Conservation (phyloP, 257 asterid genomes). For the Scutellaria barbata region DNA sequence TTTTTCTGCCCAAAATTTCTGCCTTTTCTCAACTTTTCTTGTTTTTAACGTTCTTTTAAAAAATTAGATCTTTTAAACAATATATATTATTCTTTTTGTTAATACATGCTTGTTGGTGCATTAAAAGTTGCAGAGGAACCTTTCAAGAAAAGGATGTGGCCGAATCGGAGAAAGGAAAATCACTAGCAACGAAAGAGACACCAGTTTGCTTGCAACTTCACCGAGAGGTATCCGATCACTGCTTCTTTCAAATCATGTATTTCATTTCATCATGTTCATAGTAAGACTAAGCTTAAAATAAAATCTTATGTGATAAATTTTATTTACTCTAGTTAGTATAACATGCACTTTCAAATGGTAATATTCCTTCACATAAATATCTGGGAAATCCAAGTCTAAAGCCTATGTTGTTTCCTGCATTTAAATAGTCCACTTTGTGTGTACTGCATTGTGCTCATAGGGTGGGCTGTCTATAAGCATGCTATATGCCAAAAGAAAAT, state of each 20-base stretch:
- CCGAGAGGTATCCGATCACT: slow-evolving; percentile 36
- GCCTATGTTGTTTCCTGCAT: background rate
- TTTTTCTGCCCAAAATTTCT: slow-evolving; percentile 19
- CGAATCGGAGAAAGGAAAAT: slow-evolving; percentile 56
- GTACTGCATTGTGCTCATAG: slow-evolving; percentile 17
- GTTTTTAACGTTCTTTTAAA: slow-evolving; percentile 5
- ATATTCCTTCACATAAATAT: too few relatives aligned
- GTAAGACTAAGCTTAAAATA: background rate
- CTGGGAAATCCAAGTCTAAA: background rate
- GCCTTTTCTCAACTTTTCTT: slow-evolving; percentile 15
- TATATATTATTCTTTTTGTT: slow-evolving; percentile 29
- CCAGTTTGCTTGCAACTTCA: slow-evolving; percentile 45
- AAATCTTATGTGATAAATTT: background rate
- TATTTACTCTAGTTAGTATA: too few relatives aligned
- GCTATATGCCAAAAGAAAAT: background rate
- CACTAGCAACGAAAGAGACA: slow-evolving; percentile 48
- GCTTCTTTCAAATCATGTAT: background rate
- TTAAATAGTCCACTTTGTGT: slow-evolving; percentile 8
- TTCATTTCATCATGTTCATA: background rate
- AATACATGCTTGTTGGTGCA: slow-evolving; percentile 18
- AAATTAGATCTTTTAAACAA: background rate
- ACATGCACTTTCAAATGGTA: too few relatives aligned
- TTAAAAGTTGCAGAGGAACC: slow-evolving; percentile 72
- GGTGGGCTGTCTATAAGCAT: background rate
- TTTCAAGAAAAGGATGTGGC: slow-evolving; percentile 71